Conservation (phyloP, 2,329 filamentous ascomycete genomes). For the Botrytis galanthina region DNA sequence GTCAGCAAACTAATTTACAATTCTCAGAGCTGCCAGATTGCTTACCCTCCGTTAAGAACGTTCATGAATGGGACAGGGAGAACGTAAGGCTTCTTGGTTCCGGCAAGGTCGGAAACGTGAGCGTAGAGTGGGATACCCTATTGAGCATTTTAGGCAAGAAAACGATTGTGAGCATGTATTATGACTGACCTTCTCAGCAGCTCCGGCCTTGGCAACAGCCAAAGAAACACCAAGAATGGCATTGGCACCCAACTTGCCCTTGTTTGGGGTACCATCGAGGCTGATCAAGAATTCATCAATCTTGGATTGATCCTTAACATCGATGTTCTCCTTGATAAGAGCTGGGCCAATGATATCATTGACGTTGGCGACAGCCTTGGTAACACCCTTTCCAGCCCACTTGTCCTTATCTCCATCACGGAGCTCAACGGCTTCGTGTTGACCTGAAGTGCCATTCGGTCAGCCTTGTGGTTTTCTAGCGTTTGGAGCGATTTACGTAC, state of each 20-base stretch:
- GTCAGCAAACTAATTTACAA: slow-evolving; percentile 25
- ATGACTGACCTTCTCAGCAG: slow-evolving; percentile 71
- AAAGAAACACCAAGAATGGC: slow-evolving; percentile 83
- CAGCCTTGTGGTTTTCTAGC: slow-evolving; percentile 25
- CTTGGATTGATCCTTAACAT: slow-evolving; percentile 83
- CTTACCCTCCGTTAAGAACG: slow-evolving; percentile 72
- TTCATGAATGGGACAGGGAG: slow-evolving; percentile 92
- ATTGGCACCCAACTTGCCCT: slow-evolving; percentile 85
- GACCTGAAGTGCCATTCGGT: slow-evolving; percentile 51
- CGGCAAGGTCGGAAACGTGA: slow-evolving; percentile 82
- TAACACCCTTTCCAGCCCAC: slow-evolving; percentile 85
- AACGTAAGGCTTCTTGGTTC: slow-evolving; percentile 88
- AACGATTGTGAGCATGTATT: neutral
- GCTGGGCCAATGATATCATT: slow-evolving; percentile 77
- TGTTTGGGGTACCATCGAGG: slow-evolving; percentile 82
- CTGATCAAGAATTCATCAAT: slow-evolving; percentile 82
- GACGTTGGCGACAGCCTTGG: slow-evolving; percentile 83
- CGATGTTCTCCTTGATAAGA: slow-evolving; percentile 76
- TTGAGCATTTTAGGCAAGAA: slow-evolving; percentile 17
- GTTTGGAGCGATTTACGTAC: slow-evolving; percentile 50
- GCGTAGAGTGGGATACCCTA: slow-evolving; percentile 79
- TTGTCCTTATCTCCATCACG: slow-evolving; percentile 85
- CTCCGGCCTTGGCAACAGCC: slow-evolving; percentile 84
- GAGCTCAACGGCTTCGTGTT: slow-evolving; percentile 89
- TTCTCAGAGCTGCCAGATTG: neutral